A percentile compares a stretch with the other conserved stretches of the same genome.
phyloP scores from a whole-genome alignment of 805 yeast species.

The Barnettozyma salicaria region DNA sequence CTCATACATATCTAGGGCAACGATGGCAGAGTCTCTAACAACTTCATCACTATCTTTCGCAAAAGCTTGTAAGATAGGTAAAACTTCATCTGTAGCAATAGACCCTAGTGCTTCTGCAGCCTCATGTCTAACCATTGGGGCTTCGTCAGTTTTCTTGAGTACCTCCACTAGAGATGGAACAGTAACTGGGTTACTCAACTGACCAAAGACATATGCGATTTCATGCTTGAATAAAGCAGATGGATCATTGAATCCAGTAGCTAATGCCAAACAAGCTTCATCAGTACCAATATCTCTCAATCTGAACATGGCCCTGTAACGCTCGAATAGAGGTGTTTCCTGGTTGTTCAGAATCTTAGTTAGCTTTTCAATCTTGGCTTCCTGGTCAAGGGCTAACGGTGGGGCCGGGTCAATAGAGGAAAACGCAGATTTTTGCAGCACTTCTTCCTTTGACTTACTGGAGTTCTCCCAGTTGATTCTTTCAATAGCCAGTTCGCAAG shows the following conservation, averaged over 20 bases:
- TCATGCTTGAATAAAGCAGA: constrained; percentile 96
- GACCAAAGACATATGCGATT: constrained; percentile 97
- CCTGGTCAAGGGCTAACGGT: constrained; percentile 67
- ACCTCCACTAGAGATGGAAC: constrained; percentile 85
- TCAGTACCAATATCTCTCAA: constrained; percentile 90
- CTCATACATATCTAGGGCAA: constrained; percentile 97
- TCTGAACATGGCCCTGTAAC: constrained; percentile 98
- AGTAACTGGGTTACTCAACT: constrained; percentile 86
- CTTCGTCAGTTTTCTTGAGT: constrained; percentile 70
- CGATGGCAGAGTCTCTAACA: constrained; percentile 94
- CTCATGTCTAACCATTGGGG: constrained; percentile 99
- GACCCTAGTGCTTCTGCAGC: constrained; percentile 99
- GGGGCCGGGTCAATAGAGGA: constrained; percentile 97
- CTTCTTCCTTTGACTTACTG: constrained; percentile 57
- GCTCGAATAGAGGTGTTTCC: constrained; percentile 72
- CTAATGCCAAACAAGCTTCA: constrained; percentile 89
- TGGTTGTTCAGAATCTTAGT: constrained; percentile 70
- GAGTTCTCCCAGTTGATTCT: constrained; percentile 91
- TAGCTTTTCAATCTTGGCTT: constrained; percentile 59
- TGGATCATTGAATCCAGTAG: constrained; percentile 82
- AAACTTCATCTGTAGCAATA: constrained; percentile 91
- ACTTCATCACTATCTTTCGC: constrained; percentile 79
- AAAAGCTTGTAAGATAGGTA: constrained; percentile 78
- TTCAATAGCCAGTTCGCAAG: constrained; percentile 95
- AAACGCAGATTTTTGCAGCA: constrained; percentile 68